A percentile compares a stretch with the other conserved stretches of the same genome.
These are phyloP conservation scores for Aureobasidium sp. DNA, from an alignment of 2,329 filamentous ascomycete species.

Conservation along the genomic window DNA sequence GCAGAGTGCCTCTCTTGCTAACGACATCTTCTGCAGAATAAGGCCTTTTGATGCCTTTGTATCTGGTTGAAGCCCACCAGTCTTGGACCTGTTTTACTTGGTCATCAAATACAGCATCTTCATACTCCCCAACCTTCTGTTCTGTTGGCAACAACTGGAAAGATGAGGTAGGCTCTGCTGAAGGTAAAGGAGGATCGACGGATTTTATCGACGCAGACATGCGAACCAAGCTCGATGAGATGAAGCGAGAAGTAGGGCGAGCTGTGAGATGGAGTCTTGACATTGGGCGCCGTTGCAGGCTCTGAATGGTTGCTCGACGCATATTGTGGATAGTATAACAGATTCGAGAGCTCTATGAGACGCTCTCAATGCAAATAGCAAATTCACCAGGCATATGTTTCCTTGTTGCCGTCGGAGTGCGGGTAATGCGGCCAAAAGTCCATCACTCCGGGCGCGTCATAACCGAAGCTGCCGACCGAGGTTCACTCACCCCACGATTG, in stretches of 20 bases:
- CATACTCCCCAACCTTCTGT: constrained; percentile 69
- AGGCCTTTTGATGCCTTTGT: constrained; percentile 80
- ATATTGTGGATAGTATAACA: constrained; percentile 6
- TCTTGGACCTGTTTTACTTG: constrained; percentile 78
- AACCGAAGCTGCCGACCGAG: constrained; percentile 8
- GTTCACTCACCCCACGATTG: constrained; percentile 5
- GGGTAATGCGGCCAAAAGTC: constrained; percentile 7
- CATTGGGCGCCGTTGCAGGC: constrained; percentile 25
- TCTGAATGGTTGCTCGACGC: constrained; percentile 18
- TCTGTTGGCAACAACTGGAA: constrained; percentile 79
- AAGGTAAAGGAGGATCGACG: constrained; percentile 56
- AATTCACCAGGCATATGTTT: background rate
- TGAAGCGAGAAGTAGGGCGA: constrained; percentile 20
- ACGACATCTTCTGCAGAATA: constrained; percentile 89
- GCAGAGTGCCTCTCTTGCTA: constrained; percentile 81
- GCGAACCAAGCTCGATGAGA: constrained; percentile 21
- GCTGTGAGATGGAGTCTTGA: constrained; percentile 16
- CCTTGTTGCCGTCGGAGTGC: background rate
- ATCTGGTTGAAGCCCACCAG: constrained; percentile 86
- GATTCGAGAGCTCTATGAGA: background rate
- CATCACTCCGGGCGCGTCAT: constrained; percentile 4
- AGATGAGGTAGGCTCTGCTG: constrained; percentile 60
- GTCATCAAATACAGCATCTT: constrained; percentile 77
- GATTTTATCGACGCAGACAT: constrained; percentile 48
- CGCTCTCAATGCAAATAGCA: background rate